These are phyloP conservation scores for Phialophora chinensis DNA, from an alignment of 2,329 filamentous ascomycete genomes.

Conservation along the genomic window DNA sequence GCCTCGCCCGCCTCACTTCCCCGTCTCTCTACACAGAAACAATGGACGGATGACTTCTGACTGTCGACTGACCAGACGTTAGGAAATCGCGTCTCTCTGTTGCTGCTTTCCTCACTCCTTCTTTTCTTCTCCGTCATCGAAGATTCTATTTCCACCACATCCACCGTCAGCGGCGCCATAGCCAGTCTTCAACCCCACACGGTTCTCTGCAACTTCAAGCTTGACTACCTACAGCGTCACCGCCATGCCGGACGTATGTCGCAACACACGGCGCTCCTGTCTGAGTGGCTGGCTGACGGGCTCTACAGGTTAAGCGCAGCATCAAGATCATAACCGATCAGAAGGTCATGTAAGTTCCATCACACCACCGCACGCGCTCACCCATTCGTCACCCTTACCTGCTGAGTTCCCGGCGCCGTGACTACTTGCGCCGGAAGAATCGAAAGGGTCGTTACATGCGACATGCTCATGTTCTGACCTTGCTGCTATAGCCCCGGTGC, in stretches of 20 bases:
- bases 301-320: constrained; percentile 72
- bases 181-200: constrained; percentile 9
- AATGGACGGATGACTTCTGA: neutral
- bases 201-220: neutral
- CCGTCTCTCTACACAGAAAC: neutral
- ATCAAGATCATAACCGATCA: constrained; percentile 95
- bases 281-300: neutral
- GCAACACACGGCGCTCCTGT: neutral
- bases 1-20: neutral
- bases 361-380: constrained; percentile 18
- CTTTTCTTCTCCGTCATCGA: neutral
- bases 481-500: constrained; percentile 66
- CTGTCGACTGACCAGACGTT: neutral
- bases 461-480: constrained; percentile 19
- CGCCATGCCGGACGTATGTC: constrained; percentile 38
- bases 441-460: neutral
- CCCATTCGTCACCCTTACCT: neutral
- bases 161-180: constrained; percentile 1
- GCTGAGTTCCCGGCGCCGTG: neutral
- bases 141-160: neutral
- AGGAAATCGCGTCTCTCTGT: neutral
- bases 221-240: constrained; percentile 6
- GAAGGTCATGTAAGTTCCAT: constrained; percentile 75
- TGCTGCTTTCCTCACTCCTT: neutral
- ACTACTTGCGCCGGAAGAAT: neutral